These are phyloP conservation scores for Zygosaccharomyces lentus DNA, from an alignment of 805 yeast species.

Conservation along the genomic window DNA sequence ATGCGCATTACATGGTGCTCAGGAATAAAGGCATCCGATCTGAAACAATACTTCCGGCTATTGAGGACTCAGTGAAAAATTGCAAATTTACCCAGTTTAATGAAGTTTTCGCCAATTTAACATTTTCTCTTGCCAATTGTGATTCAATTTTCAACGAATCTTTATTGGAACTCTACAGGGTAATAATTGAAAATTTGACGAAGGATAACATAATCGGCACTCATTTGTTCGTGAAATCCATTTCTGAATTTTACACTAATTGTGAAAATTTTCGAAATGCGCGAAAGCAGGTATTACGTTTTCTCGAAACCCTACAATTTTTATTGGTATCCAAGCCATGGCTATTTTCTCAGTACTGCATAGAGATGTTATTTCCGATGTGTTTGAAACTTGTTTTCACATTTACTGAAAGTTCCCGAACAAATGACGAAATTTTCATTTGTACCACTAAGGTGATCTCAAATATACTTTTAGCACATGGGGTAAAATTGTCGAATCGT, in stretches of 20 bases:
- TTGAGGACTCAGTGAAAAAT: constrained; percentile 15
- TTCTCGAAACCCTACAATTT: constrained; percentile 37
- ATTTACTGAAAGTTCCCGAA: not conserved
- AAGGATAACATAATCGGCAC: constrained; percentile 23
- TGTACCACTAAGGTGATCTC: constrained; percentile 50
- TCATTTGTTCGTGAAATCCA: constrained; percentile 30
- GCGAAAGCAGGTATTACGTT: constrained; percentile 8
- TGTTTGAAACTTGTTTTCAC: constrained; percentile 13
- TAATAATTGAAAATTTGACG: constrained; percentile 17
- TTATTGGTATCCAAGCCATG: constrained; percentile 49
- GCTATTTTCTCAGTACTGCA: constrained; percentile 59
- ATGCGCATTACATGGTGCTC: constrained; percentile 36
- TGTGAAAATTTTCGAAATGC: constrained; percentile 11
- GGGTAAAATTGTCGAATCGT: constrained; percentile 66
- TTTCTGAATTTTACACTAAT: constrained; percentile 31
- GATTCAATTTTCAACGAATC: constrained; percentile 8
- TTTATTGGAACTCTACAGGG: constrained; percentile 22
- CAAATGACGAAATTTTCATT: constrained; percentile 35
- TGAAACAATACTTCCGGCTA: constrained; percentile 19
- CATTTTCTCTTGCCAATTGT: constrained; percentile 12
- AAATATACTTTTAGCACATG: constrained; percentile 57
- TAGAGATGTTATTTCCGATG: constrained; percentile 50
- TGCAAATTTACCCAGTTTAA: constrained; percentile 6
- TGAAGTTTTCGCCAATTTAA: constrained; percentile 14
- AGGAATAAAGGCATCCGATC: constrained; percentile 24